Base-by-base conservation (phyloP, 805 yeast genomes). In the Vanderwaltozyma yarrowii region DNA sequence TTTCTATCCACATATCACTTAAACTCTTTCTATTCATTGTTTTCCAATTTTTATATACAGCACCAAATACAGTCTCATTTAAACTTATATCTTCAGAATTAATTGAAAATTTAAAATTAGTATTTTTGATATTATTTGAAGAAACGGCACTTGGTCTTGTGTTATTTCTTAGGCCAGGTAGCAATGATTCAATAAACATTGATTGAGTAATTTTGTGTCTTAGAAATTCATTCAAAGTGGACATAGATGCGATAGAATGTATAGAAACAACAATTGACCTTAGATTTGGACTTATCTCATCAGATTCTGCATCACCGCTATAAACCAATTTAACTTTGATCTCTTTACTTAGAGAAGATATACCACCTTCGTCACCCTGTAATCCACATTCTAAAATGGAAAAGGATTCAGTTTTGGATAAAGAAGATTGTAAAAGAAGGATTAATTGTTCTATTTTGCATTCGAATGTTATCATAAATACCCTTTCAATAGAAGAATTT, bases 11-110 rank as follows among this genome's bases (percentile, higher is more conserved):
- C 14, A 85, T 62, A 35, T 53, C 64, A 7, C 56, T 53, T 0
- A 76, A 62, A 19, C 76, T 71, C 61, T 1, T 69, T 46, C 14
- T 60, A 48, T 7, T 51, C 39, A 23, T 43, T 36, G 51, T 72
- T 70, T 32, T 32, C 12, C 71, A 52, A 3, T 73, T 61, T 35
- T 72, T 70, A 52, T 76, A 77, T 5, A 81, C 64, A 0, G 86
- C 88, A 1, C 92, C 92, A 58, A 77, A 82, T 2, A 85, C 69
- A 0, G 95, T 84, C 0, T 83, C 74, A 36, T 74, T 83, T 28
- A 65, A 65, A 2, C 85, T 79, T 20, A 83, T 65, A 0, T 58
- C 62, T 39, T 74, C 76, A 4, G 72, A 84, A 44, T 76, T 66
- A 11, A 78, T 60, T 1, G 62, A 60, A 51, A 84, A 84, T 39